These are phyloP conservation scores for Dioscorea dumetorum DNA, from an alignment of 106 monocot species.

Conservation along the genomic window DNA sequence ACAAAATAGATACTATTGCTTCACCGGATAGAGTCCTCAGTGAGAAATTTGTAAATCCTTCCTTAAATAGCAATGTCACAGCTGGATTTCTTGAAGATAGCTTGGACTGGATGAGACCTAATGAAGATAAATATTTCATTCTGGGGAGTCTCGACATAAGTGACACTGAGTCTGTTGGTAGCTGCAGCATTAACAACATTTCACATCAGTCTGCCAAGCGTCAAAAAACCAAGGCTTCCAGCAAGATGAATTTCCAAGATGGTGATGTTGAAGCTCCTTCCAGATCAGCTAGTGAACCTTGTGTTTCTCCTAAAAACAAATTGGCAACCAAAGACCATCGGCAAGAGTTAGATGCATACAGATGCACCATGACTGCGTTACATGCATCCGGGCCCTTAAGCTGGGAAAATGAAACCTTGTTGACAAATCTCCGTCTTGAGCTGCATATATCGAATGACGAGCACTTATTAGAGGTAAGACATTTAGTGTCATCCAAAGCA, in stretches of 20 bases:
- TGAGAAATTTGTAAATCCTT: background rate
- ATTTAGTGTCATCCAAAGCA: conserved; percentile 16
- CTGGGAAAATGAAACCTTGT: conserved; percentile 45
- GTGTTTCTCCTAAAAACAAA: background rate
- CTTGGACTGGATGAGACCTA: background rate
- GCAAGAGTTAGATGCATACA: conserved; percentile 38
- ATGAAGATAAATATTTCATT: conserved; percentile 3
- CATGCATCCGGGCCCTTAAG: conserved; percentile 37
- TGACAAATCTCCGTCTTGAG: conserved; percentile 42
- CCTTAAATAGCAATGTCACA: background rate
- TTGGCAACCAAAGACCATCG: conserved; percentile 9
- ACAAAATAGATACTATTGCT: background rate
- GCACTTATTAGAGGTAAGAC: conserved; percentile 27
- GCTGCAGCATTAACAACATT: conserved; percentile 22
- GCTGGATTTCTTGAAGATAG: background rate
- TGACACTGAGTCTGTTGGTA: conserved; percentile 27
- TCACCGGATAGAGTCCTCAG: background rate
- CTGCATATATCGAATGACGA: conserved; percentile 58
- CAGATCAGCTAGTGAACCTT: background rate
- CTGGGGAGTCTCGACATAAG: no score
- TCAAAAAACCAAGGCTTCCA: background rate
- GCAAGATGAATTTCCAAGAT: background rate
- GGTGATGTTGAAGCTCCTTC: conserved; percentile 1
- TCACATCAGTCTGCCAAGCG: background rate
- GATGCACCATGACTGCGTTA: conserved; percentile 25